Conservation (phyloP, 1,284 basidiomycete species). For the Ganoderma lingzhi region DNA sequence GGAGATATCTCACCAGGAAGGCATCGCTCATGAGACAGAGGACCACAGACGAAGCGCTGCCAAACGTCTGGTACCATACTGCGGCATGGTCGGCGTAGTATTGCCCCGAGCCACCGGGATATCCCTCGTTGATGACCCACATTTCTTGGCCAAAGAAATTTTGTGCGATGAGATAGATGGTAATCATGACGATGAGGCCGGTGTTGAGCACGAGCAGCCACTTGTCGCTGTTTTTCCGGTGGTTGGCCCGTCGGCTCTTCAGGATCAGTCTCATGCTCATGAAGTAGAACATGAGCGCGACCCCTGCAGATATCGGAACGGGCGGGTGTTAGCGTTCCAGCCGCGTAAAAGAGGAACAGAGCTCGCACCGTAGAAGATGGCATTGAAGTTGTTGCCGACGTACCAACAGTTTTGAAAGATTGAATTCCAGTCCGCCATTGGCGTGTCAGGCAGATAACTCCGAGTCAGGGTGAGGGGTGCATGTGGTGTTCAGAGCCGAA, state of each 20-base stretch:
- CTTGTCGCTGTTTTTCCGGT: not conserved
- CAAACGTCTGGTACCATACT: conserved; percentile 31
- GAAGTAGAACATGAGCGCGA: conserved; percentile 30
- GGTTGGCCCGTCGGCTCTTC: not conserved
- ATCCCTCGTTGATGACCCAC: conserved; percentile 32
- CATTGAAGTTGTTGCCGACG: conserved; percentile 9
- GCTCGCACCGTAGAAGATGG: conserved; percentile 11
- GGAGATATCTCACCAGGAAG: conserved; percentile 19
- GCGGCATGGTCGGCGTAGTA: conserved; percentile 26
- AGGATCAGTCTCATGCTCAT: conserved; percentile 25
- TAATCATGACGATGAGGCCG: conserved; percentile 28
- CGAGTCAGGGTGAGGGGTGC: too few species aligned
- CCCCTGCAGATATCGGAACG: conserved; percentile 12
- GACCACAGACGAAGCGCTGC: conserved; percentile 12
- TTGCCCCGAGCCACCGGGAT: conserved; percentile 24
- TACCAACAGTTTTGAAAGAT: conserved; percentile 8
- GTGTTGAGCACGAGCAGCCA: conserved; percentile 33
- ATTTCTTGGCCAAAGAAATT: conserved; percentile 34
- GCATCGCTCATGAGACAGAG: conserved; percentile 22
- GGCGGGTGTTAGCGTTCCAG: not conserved
- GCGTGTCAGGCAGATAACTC: too few species aligned
- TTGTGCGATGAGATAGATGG: conserved; percentile 29
- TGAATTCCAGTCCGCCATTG: not conserved
- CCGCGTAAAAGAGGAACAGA: not conserved
- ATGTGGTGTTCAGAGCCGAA: not conserved